Base-by-base conservation (phyloP, 2,329 filamentous ascomycete genomes). In the Ploettnerulaceae sp. region DNA sequence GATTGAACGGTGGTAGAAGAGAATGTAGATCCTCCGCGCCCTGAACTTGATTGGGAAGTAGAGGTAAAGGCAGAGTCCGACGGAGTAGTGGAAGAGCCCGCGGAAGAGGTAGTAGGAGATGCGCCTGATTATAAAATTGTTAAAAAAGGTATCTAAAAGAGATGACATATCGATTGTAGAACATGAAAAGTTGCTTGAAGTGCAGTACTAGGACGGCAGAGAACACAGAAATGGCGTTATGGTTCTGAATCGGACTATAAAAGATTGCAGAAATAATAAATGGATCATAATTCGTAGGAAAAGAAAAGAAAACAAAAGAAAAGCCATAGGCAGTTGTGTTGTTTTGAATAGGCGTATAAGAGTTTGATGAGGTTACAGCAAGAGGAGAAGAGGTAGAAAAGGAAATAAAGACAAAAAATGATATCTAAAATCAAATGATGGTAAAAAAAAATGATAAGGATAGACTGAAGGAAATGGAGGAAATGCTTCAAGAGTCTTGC, bases 41-140 rank as follows among this genome's bases (percentile, higher is more conserved):
- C 21, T 14, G 45, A 47, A 31, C 32, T 28, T 17, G 36, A 31
- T 31, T 22, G 37, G 14, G 36, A 35, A 28, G 32, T 17, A 26
- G 47, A 48, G 42, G 53, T 24, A 48, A 44, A 25, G 25, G 40
- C 15, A 45, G 39, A 26, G 26, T 47, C 32, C 28, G 50, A 51
- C 25, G 21, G 29, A 26, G 48, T 21, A 22, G 31, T 32, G 38
- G 48, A 43, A 42, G 46, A 39, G 39, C 37, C 36, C 45, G 45
- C 17, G 34, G 46, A 45, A 32, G 51, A 49, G 47, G 52, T 32
- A 46, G 50, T 38, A 48, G 49, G 17, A 33, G 47, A 45, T 18
- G 32, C 41, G 36, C 33, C 41, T 48, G 54, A 48, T 45, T n/a
- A 36, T 43, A 47, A 41, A 57, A 43, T 45, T 53, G 47, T 53